Percentiles rank a stretch among this genome's conserved stretches.
Conservation (phyloP, 2,329 filamentous ascomycete species). For the Fusarium napiforme region DNA sequence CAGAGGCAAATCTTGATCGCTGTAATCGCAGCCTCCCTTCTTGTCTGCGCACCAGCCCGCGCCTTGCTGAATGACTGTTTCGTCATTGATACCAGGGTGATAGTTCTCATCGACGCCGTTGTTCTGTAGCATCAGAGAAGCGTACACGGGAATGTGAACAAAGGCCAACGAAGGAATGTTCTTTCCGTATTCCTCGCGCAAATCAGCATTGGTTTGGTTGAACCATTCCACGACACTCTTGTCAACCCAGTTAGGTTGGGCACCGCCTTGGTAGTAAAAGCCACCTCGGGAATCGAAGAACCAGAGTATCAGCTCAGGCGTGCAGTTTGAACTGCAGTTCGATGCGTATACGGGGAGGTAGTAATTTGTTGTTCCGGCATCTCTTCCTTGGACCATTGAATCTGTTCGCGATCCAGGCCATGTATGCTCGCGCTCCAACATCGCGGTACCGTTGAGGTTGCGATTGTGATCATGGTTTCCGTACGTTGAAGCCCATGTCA, state of each 20-base stretch:
- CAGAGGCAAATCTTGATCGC: constrained; percentile 67
- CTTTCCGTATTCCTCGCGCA: constrained; percentile 44
- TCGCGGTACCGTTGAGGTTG: constrained; percentile 51
- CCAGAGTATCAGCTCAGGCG: constrained; percentile 65
- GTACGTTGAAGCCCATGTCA: constrained; percentile 73
- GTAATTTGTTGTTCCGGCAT: constrained; percentile 56
- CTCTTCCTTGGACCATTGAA: constrained; percentile 29
- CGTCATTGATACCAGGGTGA: constrained; percentile 61
- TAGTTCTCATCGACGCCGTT: constrained; percentile 49
- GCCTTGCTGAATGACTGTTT: constrained; percentile 55
- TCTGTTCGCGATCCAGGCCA: constrained; percentile 40
- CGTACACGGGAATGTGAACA: constrained; percentile 59
- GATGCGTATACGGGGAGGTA: constrained; percentile 54
- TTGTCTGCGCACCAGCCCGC: constrained; percentile 57
- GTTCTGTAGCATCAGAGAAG: constrained; percentile 40
- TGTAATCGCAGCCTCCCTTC: constrained; percentile 54
- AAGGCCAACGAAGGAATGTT: constrained; percentile 59
- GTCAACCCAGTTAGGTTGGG: constrained; percentile 58
- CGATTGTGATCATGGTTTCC: constrained; percentile 74
- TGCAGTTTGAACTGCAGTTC: constrained; percentile 47
- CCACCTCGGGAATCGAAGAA: constrained; percentile 76
- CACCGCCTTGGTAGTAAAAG: constrained; percentile 54
- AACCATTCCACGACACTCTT: constrained; percentile 58
- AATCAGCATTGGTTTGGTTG: constrained; percentile 47
- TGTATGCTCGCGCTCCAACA: constrained; percentile 40